Base-by-base conservation (phyloP, 73 alveolate genomes). In the Diophrys sp. region DNA sequence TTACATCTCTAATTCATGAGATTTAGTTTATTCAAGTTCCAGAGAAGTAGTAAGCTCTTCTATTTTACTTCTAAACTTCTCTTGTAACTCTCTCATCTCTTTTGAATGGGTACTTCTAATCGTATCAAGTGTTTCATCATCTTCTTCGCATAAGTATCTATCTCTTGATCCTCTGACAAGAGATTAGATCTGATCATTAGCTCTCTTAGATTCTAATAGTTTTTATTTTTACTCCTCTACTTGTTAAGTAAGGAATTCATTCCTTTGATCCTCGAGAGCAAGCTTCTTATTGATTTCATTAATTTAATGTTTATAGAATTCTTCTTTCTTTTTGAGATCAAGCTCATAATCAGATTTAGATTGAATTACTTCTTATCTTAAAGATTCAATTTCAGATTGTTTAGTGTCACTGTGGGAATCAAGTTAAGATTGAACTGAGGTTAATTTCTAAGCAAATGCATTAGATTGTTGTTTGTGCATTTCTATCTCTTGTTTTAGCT, bases 151-250 rank as follows among this genome's bases (percentile, higher is more conserved):
- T n/a, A n/a, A n/a, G n/a, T n/a, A n/a, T n/a, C n/a, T n/a, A n/a
- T n/a, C n/a, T n/a, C n/a, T n/a, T n/a, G n/a, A n/a, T n/a, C n/a
- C 18, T 18, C 62, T 44, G 62, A 44, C 62, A 44, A 44, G 62
- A 5, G 73, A 33, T 8, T 67, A 71, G 70, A 87, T 76, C 70
- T 71, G 56, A 31, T 87, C 90, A 54, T 87, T 88, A 30, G 80
- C 34, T 66, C 69, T 87, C 56, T 78, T 71, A 31, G 72, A 11
- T 56, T 87, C 94, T 23, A 80, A 89, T 27, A 87, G 28, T 67
- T 77, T 30, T 23, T 55, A 68, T 56, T 68, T 34, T 1, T 57
- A 14, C 31, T 87, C 94, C 33, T 74, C 33, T 27, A 87, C 72
- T 71, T 87, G 71, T 76, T 72, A 54, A 28, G 80, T 87, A 2